These are phyloP conservation scores for Pyracantha coccinea DNA, from an alignment of 331 rosid genomes.

Conservation along the genomic window DNA sequence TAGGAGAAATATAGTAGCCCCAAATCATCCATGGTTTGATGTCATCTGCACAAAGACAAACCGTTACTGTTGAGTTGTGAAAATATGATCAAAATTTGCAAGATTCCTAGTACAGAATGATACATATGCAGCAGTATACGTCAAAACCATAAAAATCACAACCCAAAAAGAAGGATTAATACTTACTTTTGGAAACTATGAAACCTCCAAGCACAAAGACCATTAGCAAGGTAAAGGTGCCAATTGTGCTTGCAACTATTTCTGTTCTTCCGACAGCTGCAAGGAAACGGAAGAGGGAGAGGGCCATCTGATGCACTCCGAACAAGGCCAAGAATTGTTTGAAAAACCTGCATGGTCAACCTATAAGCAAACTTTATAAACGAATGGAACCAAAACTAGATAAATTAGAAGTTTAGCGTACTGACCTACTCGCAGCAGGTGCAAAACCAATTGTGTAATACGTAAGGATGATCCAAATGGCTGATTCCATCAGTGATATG, in stretches of 20 bases:
- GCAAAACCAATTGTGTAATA: constrained; percentile 57
- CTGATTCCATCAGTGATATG: constrained; percentile 36
- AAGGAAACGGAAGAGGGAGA: constrained; percentile 53
- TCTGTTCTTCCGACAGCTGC: constrained; percentile 54
- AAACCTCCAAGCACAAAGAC: constrained; percentile 62
- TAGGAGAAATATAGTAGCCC: constrained; percentile 31
- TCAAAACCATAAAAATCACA: background rate
- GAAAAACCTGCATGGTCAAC: constrained; percentile 36
- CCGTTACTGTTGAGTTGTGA: background rate
- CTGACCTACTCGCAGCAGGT: constrained; percentile 39
- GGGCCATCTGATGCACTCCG: constrained; percentile 62
- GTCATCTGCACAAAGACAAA: constrained; percentile 13
- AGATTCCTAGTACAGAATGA: background rate
- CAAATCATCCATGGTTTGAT: constrained; percentile 29
- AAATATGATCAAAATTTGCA: background rate
- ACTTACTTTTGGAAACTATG: constrained; percentile 43
- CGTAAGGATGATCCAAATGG: constrained; percentile 39
- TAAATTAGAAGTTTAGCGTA: background rate
- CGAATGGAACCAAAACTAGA: background rate
- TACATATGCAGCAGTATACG: background rate
- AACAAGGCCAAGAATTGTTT: constrained; percentile 51
- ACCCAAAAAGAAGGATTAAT: background rate
- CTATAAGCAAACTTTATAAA: background rate
- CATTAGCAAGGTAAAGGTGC: constrained; percentile 35
- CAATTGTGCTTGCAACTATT: constrained; percentile 44